Percentiles rank a stretch among this genome's conserved stretches.
Evolutionary conservation across 2,329 filamentous ascomycete species (phyloP).

Genomic region (Thermoascus crustaceus): DNA sequence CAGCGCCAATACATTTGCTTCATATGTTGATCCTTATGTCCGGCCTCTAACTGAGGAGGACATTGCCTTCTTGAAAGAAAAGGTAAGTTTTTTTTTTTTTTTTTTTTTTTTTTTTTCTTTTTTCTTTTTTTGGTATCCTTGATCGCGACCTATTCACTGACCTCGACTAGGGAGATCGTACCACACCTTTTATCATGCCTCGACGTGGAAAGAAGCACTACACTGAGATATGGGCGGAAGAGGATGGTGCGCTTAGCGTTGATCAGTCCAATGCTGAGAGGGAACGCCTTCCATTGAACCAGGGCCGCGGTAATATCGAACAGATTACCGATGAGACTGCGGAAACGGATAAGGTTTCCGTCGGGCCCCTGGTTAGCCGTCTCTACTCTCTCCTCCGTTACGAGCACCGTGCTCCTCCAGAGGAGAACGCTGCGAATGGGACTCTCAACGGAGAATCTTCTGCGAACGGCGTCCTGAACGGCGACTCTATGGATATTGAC

Average conservation of each 20-base stretch:
- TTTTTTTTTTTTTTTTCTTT: no score
- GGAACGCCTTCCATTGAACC: slow-evolving; percentile 67
- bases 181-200: slow-evolving; percentile 76
- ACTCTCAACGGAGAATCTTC: slow-evolving; percentile 46
- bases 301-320: slow-evolving; percentile 77
- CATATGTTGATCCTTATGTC: slow-evolving; percentile 86
- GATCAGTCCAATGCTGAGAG: slow-evolving; percentile 56
- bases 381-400: slow-evolving; percentile 74
- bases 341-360: slow-evolving; percentile 81
- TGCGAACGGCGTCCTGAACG: slow-evolving; percentile 40
- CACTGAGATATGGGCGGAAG: slow-evolving; percentile 84
- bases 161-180: slow-evolving; percentile 58
- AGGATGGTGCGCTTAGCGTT: slow-evolving; percentile 72
- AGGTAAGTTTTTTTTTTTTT: slow-evolving; percentile 36
- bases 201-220: slow-evolving; percentile 79
- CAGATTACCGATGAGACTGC: slow-evolving; percentile 77
- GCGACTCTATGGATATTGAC: slow-evolving; percentile 43
- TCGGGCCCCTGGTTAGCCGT: slow-evolving; percentile 76
- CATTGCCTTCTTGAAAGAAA: slow-evolving; percentile 81
- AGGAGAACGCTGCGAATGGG: slow-evolving; percentile 50
- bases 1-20: slow-evolving; percentile 84
- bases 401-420: slow-evolving; percentile 47
- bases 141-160: slow-evolving; percentile 8
- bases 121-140: no score
- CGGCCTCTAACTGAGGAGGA: slow-evolving; percentile 87